Evolutionary conservation across 805 yeast species (phyloP).

Genomic region (Lipomyces orientalis): DNA sequence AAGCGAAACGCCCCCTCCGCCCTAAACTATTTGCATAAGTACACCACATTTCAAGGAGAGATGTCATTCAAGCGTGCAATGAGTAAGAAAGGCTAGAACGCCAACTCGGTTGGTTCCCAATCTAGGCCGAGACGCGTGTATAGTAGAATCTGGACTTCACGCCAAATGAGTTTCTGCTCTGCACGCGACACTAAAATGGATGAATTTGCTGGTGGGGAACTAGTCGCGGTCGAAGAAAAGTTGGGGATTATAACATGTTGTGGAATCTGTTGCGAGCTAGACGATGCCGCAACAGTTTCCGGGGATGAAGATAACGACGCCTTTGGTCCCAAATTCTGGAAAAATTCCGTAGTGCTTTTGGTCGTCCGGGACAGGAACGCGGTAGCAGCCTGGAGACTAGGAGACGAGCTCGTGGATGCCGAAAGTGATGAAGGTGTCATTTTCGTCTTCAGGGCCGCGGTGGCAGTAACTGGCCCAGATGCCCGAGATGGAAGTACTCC

Average conservation of each 20-base stretch:
- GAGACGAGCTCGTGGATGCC: not conserved
- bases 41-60: not conserved
- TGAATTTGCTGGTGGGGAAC: not conserved
- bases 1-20: not conserved
- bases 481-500: not conserved
- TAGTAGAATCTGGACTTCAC: slow-evolving; percentile 64
- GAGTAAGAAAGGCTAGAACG: not conserved
- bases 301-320: slow-evolving; percentile 2
- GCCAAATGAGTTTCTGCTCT: slow-evolving; percentile 67
- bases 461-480: not conserved
- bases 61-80: not conserved
- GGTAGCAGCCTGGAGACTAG: not conserved
- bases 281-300: not conserved
- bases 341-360: slow-evolving; percentile 11
- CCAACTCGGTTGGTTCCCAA: slow-evolving; percentile 53
- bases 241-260: slow-evolving; percentile 24
- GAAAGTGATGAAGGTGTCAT: not conserved
- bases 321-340: slow-evolving; percentile 8
- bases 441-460: not conserved
- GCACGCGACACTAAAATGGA: slow-evolving; percentile 52
- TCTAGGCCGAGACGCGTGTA: slow-evolving; percentile 64
- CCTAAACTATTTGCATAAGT: not conserved
- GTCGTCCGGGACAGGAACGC: slow-evolving; percentile 18
- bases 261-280: slow-evolving; percentile 37
- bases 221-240: not conserved